Percentiles rank a stretch among this genome's conserved stretches.
These are phyloP conservation scores for Aristolochia contorta DNA, from an alignment of 164 flowering plant species.

Conservation along the genomic window DNA sequence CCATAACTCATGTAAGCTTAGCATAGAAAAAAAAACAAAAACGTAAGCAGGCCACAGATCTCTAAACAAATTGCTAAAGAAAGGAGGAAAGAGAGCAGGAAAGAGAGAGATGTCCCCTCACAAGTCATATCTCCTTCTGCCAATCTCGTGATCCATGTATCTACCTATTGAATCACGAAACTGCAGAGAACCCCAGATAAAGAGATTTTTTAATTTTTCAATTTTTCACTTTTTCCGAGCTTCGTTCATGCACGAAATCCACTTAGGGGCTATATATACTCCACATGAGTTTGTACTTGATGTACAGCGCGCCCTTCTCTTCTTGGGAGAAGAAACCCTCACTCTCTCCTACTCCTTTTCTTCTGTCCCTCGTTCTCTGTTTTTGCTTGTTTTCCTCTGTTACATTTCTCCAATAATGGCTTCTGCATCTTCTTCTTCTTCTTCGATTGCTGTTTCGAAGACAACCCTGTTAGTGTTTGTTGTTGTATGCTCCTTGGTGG, in stretches of 20 bases:
- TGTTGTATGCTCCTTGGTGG: not conserved
- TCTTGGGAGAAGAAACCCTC: not conserved
- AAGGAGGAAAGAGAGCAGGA: not conserved
- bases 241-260: slow-evolving; percentile 8
- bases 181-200: not conserved
- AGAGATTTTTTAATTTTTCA: not conserved
- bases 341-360: not conserved
- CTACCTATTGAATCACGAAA: slow-evolving; percentile 1
- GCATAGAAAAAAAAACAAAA: slow-evolving; percentile 3
- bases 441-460: not conserved
- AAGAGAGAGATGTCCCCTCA: not conserved
- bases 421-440: no score
- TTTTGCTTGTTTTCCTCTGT: not conserved
- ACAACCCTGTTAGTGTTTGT: not conserved
- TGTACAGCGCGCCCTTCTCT: not conserved
- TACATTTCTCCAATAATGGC: not conserved
- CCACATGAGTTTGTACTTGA: not conserved
- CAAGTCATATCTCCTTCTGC: not conserved
- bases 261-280: not conserved
- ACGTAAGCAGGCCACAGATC: slow-evolving; percentile 5
- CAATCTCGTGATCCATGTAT: slow-evolving; percentile 6
- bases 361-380: not conserved
- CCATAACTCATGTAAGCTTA: not conserved
- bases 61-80: not conserved
- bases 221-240: not conserved